Base-by-base conservation (phyloP, 306 rosid genomes). In the Sicyos edulis region DNA sequence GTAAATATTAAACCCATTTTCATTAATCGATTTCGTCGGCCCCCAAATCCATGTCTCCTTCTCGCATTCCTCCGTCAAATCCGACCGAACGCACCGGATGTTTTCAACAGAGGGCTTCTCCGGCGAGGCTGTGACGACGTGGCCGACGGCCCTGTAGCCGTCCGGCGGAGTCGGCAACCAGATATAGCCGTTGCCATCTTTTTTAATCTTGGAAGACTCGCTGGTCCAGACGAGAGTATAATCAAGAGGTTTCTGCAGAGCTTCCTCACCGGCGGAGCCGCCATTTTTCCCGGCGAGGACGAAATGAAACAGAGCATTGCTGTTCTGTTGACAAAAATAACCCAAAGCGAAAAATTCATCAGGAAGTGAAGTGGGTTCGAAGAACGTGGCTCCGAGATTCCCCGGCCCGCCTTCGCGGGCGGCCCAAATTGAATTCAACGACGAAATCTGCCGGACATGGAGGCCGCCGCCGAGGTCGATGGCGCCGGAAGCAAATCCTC, bases 381-480 rank as follows among this genome's bases (percentile, higher is more conserved):
- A 92, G 37, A 89, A 71, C 11, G 88, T 50, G 2, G 86, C 83
- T 1, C 97, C 97, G 4, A 55, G 61, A 66, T 84, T 77, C 13
- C 69, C 84, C 5, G 84, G 87, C 29, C 97, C 97, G 17, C 92
- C 91, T n/a, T 82, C 75, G 22, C 80, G 22, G 29, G 80, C 44
- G 10, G 79, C 69, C 96, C 97, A 89, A 20, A 88, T 49, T 75
- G 82, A 84, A 82, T 10, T 76, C 71, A 92, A 88, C 4, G 89
- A 73, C 67, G 95, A 80, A 44, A 81, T 59, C 65, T 85, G 87
- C 19, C 78, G 72, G 60, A 89, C 86, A 74, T 81, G 78, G 10
- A 89, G 58, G 10, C 88, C 95, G 17, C 88, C 95, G 32, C 97
- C 97, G 3, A 89, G 84, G 83, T 88, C 84, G 49, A 89, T 83